A percentile compares a stretch with the other conserved stretches of the same genome.
phyloP scores from a whole-genome alignment of 352 stramenopile genomes.

The Pythium insidiosum region DNA sequence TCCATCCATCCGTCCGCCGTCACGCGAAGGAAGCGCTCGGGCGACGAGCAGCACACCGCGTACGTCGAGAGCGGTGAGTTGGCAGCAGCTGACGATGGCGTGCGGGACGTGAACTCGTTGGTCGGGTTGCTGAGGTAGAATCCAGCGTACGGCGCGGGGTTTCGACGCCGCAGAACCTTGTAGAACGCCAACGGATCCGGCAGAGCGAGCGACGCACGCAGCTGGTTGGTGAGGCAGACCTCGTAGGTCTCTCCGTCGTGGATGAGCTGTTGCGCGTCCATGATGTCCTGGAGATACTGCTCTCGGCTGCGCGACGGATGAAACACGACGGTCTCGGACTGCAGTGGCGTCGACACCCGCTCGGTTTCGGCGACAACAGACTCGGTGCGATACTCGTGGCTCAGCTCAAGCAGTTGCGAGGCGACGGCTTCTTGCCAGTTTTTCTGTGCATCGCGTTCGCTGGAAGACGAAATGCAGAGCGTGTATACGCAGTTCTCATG shows the following conservation, averaged over 20 bases:
- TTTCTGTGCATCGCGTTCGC: not conserved
- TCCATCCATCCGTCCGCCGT: conserved; percentile 77
- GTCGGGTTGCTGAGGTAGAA: conserved; percentile 81
- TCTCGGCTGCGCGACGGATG: conserved; percentile 44
- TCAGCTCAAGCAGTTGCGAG: conserved; percentile 12
- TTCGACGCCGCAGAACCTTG: conserved; percentile 80
- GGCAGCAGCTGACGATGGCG: not conserved
- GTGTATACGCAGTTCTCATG: conserved; percentile 64
- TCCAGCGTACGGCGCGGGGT: conserved; percentile 93
- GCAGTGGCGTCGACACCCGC: not conserved
- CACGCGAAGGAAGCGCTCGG: conserved; percentile 92
- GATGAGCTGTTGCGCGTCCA: conserved; percentile 86
- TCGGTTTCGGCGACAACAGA: not conserved
- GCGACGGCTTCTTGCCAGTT: conserved; percentile 19
- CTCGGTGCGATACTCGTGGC: not conserved
- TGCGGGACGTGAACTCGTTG: conserved; percentile 13
- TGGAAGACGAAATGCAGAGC: conserved; percentile 36
- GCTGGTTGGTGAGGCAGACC: conserved; percentile 94
- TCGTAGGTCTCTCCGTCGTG: conserved; percentile 93
- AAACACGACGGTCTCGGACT: conserved; percentile 33
- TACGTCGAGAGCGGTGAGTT: conserved; percentile 26
- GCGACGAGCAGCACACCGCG: conserved; percentile 93
- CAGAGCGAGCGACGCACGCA: conserved; percentile 45
- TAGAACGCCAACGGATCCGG: conserved; percentile 80
- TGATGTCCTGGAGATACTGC: conserved; percentile 86